Evolutionary conservation across 129 eudicot genomes (phyloP).

Genomic region (Arctium minus): DNA sequence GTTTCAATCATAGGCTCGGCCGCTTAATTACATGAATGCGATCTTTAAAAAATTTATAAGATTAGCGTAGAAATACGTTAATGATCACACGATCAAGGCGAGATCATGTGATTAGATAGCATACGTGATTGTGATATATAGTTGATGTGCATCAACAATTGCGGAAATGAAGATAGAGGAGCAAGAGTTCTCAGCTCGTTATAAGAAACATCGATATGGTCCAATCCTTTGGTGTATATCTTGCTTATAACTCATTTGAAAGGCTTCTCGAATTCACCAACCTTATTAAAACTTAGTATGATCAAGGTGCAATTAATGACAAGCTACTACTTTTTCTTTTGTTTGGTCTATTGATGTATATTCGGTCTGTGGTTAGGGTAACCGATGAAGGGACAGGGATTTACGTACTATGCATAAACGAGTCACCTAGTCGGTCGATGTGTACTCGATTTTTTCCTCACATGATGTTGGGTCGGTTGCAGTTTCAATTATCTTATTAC

Average conservation of each 20-base stretch:
- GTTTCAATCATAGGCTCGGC: neutral
- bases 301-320: neutral
- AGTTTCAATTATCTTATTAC: too few species aligned
- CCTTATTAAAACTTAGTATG: too few species aligned
- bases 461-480: too few species aligned
- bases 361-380: neutral
- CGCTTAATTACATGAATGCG: neutral
- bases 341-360: neutral
- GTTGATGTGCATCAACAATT: neutral
- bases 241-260: neutral
- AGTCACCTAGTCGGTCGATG: too few species aligned
- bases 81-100: neutral
- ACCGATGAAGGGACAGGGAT: neutral
- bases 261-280: neutral
- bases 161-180: neutral
- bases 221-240: neutral
- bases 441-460: too few species aligned
- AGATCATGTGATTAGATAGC: neutral
- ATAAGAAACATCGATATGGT: neutral
- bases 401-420: too few species aligned
- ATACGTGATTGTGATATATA: neutral
- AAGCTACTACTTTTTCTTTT: neutral
- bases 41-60: too few species aligned
- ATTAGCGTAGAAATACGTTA: neutral
- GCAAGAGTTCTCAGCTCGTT: neutral